Conservation (phyloP, 176 grass and related monocot species). For the Dendrocalamus sinicus region DNA sequence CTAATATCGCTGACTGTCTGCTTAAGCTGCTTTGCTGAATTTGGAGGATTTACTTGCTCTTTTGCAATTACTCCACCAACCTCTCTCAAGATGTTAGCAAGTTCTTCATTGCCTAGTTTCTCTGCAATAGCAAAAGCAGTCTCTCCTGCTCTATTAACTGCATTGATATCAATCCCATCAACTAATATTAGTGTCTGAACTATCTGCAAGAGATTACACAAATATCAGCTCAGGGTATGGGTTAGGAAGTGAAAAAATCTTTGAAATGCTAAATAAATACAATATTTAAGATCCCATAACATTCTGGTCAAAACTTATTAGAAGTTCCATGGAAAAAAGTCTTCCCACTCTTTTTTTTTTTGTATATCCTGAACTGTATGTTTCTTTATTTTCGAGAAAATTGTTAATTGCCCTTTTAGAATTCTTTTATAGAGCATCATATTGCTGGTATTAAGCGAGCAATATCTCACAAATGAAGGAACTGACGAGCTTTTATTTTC, state of each 20-base stretch:
- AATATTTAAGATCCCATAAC: not conserved
- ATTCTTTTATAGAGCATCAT: not conserved
- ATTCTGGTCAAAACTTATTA: not conserved
- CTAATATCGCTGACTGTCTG: slow-evolving; percentile 95
- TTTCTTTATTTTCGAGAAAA: slow-evolving; percentile 14
- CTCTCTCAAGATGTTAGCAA: slow-evolving; percentile 64
- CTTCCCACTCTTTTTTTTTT: not conserved
- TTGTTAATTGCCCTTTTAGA: not conserved
- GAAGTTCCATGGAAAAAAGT: not conserved
- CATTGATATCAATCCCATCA: slow-evolving; percentile 78
- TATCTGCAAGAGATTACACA: slow-evolving; percentile 60
- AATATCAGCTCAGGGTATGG: slow-evolving; percentile 34
- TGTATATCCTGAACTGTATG: not conserved
- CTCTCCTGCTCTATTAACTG: slow-evolving; percentile 85
- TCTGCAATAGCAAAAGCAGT: slow-evolving; percentile 86
- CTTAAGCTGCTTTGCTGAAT: slow-evolving; percentile 89
- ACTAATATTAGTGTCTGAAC: slow-evolving; percentile 71
- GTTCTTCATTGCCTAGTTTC: slow-evolving; percentile 73
- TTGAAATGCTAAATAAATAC: not conserved
- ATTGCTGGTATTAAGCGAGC: not conserved
- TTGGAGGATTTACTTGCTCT: slow-evolving; percentile 73
- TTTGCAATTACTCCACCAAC: slow-evolving; percentile 64
- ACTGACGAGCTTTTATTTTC: not conserved
- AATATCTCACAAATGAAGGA: slow-evolving; percentile 33
- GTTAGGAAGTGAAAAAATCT: not conserved